Base-by-base conservation (phyloP, 2,329 filamentous ascomycete species). In the Botryosphaeria dothidea region DNA sequence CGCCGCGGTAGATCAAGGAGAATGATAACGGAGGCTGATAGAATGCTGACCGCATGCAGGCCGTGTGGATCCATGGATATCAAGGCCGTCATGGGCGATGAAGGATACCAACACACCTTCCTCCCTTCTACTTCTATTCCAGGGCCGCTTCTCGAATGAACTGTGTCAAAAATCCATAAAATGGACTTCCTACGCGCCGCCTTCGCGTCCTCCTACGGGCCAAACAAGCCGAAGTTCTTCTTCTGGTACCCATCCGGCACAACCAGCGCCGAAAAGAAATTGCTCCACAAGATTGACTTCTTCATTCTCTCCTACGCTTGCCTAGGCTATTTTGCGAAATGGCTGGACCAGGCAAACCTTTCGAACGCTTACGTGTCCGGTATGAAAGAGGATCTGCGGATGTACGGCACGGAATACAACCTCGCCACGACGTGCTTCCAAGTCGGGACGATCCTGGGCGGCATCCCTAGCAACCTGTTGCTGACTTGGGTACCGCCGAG, bases 321-420 rank as follows among this genome's bases (percentile, higher is more conserved):
- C 34, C 66, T 70, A 3, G 52, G 61, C 29, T 70, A 57, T 58
- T 70, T 70, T 51, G 38, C 66, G 21, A 72, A 72, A 58, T 70
- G 67, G 60, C 68, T 72, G 25, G 70, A 72, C 25, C 68, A 69
- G 3, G 36, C 63, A 15, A 71, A 72, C 21, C 68, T 71, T 25
- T 70, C 67, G 21, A 71, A 71, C 48, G 71, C 71, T 6, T 72
- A 71, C 31, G 70, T 72, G 13, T 71, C 69, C 8, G 71, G 71
- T 19, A 72, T 72, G 71, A 71, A 72, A n/a, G 71, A 72, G 31
- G 71, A 71, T 17, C 68, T 72, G 29, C 27, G 17, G n/a, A 36
- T 52, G 49, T 52, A 52, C 17, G 49, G 49, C 17, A 52, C 69
- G 27, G 62, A 72, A 17, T 71, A 69, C 64, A 72, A 72, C 61